Evolutionary conservation across 257 asterid species (phyloP).

Genomic region (Parsonsia alboflavescens): DNA sequence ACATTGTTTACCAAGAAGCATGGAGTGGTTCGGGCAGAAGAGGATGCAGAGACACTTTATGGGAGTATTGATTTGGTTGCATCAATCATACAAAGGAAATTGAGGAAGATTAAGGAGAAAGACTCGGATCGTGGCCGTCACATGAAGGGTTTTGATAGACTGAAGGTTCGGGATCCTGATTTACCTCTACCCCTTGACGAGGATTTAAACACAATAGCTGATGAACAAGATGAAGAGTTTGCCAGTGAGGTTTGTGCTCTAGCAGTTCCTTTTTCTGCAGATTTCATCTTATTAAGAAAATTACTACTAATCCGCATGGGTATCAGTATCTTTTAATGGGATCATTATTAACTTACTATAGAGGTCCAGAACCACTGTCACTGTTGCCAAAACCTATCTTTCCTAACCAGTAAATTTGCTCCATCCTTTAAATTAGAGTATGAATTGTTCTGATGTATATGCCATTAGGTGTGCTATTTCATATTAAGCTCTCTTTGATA

Average conservation of each 20-base stretch:
- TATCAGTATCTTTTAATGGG: background rate
- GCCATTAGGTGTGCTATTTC: background rate
- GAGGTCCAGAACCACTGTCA: background rate
- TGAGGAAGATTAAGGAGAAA: slow-evolving; percentile 95
- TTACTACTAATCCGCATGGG: background rate
- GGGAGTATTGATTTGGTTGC: slow-evolving; percentile 80
- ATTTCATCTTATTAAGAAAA: background rate
- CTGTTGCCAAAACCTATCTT: background rate
- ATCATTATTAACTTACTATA: background rate
- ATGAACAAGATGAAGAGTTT: slow-evolving; percentile 30
- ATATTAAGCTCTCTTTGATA: background rate
- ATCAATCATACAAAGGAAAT: slow-evolving; percentile 70
- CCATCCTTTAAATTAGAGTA: background rate
- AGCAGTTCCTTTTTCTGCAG: background rate
- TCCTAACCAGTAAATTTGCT: background rate
- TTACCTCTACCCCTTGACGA: slow-evolving; percentile 23
- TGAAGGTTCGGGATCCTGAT: slow-evolving; percentile 53
- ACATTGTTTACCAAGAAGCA: slow-evolving; percentile 86
- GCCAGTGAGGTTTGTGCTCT: slow-evolving; percentile 50
- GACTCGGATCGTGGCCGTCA: slow-evolving; percentile 92
- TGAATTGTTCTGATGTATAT: background rate
- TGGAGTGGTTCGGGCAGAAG: slow-evolving; percentile 91
- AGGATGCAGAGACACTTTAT: slow-evolving; percentile 67
- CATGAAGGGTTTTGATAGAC: slow-evolving; percentile 78
- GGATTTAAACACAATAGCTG: slow-evolving; percentile 35